Conservation (phyloP, 2,329 filamentous ascomycete genomes). For the Venturia aucupariae region DNA sequence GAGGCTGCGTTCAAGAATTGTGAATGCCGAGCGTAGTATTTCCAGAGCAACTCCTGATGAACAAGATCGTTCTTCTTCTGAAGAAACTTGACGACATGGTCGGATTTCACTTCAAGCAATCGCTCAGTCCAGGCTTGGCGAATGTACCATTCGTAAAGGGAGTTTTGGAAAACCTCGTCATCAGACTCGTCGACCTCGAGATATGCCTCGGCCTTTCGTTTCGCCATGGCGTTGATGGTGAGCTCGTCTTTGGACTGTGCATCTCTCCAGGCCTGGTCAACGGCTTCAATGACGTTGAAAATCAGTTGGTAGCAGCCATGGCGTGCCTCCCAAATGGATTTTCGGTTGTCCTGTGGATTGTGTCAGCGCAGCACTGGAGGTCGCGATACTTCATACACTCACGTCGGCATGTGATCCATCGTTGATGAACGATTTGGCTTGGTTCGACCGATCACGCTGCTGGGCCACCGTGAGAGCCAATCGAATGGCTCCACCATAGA, state of each 20-base stretch:
- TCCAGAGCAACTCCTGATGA: constrained; percentile 86
- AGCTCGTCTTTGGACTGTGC: constrained; percentile 54
- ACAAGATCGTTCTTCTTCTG: constrained; percentile 59
- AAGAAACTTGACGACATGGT: constrained; percentile 79
- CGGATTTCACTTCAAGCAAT: constrained; percentile 73
- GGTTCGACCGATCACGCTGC: constrained; percentile 79
- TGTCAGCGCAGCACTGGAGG: neutral
- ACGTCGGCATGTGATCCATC: constrained; percentile 62
- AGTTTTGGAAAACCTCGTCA: constrained; percentile 91
- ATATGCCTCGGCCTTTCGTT: constrained; percentile 80
- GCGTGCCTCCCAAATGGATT: constrained; percentile 58
- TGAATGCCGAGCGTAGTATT: constrained; percentile 78
- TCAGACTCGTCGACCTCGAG: constrained; percentile 77
- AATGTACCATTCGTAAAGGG: constrained; percentile 98
- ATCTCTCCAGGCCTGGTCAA: constrained; percentile 58
- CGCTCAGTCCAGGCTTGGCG: constrained; percentile 74
- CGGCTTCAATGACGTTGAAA: constrained; percentile 65
- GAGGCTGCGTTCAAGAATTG: constrained; percentile 79
- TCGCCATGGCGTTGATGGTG: constrained; percentile 64
- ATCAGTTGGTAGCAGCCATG: constrained; percentile 80
- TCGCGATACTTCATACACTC: constrained; percentile 13
- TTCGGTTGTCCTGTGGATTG: constrained; percentile 52
- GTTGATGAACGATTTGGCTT: constrained; percentile 75
- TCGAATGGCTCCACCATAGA: constrained; percentile 85
- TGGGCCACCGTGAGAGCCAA: constrained; percentile 75